Evolutionary conservation across 148 eudicot species (phyloP), one percentile per base, ranked within the genome.

Genomic region (Dysphania ambrosioides): DNA sequence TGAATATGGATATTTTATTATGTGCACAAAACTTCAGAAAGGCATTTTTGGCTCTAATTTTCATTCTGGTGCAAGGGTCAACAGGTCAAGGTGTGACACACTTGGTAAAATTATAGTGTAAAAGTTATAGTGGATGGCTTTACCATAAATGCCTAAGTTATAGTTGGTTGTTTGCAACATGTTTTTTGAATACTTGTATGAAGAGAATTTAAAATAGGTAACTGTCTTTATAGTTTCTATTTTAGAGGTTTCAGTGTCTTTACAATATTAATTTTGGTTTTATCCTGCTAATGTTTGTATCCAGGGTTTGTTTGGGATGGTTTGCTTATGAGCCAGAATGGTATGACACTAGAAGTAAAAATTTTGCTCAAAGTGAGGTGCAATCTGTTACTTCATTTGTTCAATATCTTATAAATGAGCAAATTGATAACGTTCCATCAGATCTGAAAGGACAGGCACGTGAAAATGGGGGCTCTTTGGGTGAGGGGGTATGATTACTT

Each of bases 231-330:
- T 49, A 65, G 34, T 24, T 26, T 74, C 62, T 61, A 38, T 64
- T 3, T 60, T 41, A 2, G 8, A 18, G 13, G 47, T 23, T 66
- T 34, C 7, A 27, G 1, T 61, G 35, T 61, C 68, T 38, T 38
- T 71, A 34, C 38, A 18, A 59, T 66, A 13, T 65, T 51, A 32
- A 18, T 55, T n/a, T 53, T 34, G 36, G 56, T 58, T 30, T 38
- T 51, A 36, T 23, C 58, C 68, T 65, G 71, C 71, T 27, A 60
- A 26, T 41, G 56, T 15, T 63, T 41, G 42, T 77, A 58, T 83
- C 73, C 94, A 96, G 99, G 84, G 82, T 94, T 68, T 82, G 91
- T 72, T 86, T 96, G 76, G 99, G 97, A 62, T 96, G 97, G 97
- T 96, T 96, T 86, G 85, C 97, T 68, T 88, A 82, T 73, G 89